A percentile compares a stretch with the other conserved stretches of the same genome.
Conservation (phyloP, 2,329 filamentous ascomycete genomes). For the Epichloe bromicola region DNA sequence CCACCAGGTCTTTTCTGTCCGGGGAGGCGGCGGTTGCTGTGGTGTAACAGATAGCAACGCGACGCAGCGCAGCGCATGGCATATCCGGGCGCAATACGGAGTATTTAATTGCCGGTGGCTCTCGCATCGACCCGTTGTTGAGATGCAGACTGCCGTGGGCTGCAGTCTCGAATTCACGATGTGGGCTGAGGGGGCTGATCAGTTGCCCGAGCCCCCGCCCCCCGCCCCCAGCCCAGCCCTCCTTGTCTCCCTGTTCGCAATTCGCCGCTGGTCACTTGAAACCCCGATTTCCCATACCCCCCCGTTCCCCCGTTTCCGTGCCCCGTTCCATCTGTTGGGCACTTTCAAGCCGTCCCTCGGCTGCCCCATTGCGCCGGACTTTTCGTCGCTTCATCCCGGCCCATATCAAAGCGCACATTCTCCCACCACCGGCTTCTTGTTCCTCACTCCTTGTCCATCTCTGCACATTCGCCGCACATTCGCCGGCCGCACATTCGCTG, state of each 20-base stretch:
- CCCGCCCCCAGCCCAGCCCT: too few relatives aligned
- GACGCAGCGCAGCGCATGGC: too few relatives aligned
- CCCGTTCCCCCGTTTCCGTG: too few relatives aligned
- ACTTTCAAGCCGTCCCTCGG: too few relatives aligned
- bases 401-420: not conserved
- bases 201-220: too few relatives aligned
- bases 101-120: not conserved
- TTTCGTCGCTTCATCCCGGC: not conserved
- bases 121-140: not conserved
- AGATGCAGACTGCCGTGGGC: constrained; percentile 1
- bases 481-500: not conserved
- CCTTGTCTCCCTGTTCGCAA: too few relatives aligned
- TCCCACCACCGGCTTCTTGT: not conserved
- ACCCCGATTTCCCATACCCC: too few relatives aligned
- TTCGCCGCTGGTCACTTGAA: too few relatives aligned
- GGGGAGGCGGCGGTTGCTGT: not conserved
- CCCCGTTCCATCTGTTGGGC: too few relatives aligned
- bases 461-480: not conserved
- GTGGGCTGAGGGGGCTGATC: not conserved
- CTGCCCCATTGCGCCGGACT: not conserved
- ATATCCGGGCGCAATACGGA: too few relatives aligned
- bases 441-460: not conserved
- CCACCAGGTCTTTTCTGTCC: not conserved
- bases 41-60: not conserved
- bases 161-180: not conserved